Base-by-base conservation (phyloP, 495 filamentous ascomycete genomes). In the Xylaria grammica region DNA sequence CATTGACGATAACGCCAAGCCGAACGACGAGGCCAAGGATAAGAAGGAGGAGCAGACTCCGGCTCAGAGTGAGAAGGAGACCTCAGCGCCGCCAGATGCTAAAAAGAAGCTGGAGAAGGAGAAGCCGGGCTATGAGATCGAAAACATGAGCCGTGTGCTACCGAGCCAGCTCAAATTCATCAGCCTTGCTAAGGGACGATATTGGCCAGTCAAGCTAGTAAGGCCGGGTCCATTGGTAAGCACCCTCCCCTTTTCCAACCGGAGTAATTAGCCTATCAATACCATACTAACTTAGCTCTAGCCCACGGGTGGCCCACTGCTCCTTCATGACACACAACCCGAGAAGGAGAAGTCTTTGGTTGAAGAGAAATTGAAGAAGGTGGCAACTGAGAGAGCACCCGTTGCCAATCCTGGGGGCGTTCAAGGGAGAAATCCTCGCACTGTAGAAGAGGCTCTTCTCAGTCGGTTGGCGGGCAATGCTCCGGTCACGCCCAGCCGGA, bases 161-260 rank as follows among this genome's bases (percentile, higher is more conserved):
- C 96, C 94, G 1, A 89, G 87, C 59, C 96, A 99, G 81, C 84
- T 97, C 70, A 97, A 94, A 78, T 97, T 92, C 74, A 93, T 98
- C 72, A 96, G 86, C 72, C 97, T 98, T 84, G 86, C 90, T 67
- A 87, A 89, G 22, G 87, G 87, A 15, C 87, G 96, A 60, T 98
- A 97, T 75, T 90, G 91, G 83, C 94, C 96, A 30, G 94, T 97
- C 53, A 98, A 98, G 82, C 92, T 96, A 82, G 93, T 95, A 81
- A 74, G 85, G 78, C 63, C 68, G 59, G 42, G 51, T 32, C 63
- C 65, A 38, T 67, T 64, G 57, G 48, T 63, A 52, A 40, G 59
- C n/a, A n/a, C n/a, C n/a, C n/a, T n/a, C n/a, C 30, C 42, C 34
- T 24, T 22, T 45, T 44, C 26, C 24, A 22, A 20, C 59, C 27